These are phyloP conservation scores for Monosporascus cannonballus DNA, from an alignment of 2,329 filamentous ascomycete genomes.

Conservation along the genomic window DNA sequence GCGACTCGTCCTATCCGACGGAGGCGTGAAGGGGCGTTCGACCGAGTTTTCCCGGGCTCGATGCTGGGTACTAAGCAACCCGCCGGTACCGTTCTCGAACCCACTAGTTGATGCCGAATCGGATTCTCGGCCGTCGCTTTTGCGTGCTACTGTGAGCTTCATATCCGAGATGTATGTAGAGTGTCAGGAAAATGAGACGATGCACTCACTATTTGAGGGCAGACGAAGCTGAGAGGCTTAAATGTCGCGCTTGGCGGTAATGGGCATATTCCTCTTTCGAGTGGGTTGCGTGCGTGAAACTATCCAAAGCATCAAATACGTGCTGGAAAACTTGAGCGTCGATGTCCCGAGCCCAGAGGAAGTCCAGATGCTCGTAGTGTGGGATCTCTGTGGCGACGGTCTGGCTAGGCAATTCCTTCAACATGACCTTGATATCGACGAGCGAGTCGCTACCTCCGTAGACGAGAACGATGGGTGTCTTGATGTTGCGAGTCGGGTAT, in stretches of 20 bases:
- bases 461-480: constrained; percentile 86
- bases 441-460: constrained; percentile 93
- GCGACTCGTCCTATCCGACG: background rate
- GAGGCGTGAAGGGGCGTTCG: constrained; percentile 9
- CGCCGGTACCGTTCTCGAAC: constrained; percentile 12
- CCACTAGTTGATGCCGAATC: constrained; percentile 20
- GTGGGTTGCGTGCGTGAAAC: constrained; percentile 54
- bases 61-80: constrained; percentile 9
- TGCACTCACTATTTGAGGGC: constrained; percentile 28
- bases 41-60: constrained; percentile 19
- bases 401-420: constrained; percentile 76
- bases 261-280: constrained; percentile 54
- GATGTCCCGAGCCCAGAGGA: constrained; percentile 87
- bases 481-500: constrained; percentile 95
- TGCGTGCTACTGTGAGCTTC: constrained; percentile 11
- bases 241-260: constrained; percentile 46
- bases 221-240: constrained; percentile 35
- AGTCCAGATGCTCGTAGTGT: constrained; percentile 95
- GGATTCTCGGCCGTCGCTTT: constrained; percentile 23
- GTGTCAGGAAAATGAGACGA: background rate
- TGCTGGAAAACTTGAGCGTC: constrained; percentile 81
- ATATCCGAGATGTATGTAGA: background rate
- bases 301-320: constrained; percentile 82
- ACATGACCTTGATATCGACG: constrained; percentile 89
- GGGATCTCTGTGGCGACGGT: constrained; percentile 82